Evolutionary conservation across 768 basidiomycete species (phyloP).

Genomic region (Dacryopinax primogenitus): DNA sequence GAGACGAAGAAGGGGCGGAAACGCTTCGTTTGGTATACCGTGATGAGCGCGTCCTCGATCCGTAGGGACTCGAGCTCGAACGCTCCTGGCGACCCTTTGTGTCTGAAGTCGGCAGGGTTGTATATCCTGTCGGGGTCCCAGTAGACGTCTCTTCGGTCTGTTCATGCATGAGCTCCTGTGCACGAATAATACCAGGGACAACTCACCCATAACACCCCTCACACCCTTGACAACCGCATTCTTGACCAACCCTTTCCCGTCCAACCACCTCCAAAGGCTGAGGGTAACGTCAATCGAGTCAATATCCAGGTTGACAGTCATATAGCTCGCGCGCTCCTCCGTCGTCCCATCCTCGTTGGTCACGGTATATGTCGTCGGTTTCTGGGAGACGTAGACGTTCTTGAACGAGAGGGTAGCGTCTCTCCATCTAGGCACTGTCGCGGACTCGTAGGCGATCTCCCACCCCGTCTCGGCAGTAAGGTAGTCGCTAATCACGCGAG

Average conservation of each 20-base stretch:
- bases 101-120: slow-evolving; percentile 70
- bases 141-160: slow-evolving; percentile 75
- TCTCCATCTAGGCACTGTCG: slow-evolving; percentile 96
- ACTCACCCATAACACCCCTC: slow-evolving; percentile 76
- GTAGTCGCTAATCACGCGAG: slow-evolving; percentile 79
- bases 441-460: slow-evolving; percentile 90
- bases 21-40: slow-evolving; percentile 82
- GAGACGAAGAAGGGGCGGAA: slow-evolving; percentile 88
- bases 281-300: slow-evolving; percentile 93
- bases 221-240: slow-evolving; percentile 90
- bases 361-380: slow-evolving; percentile 17
- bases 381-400: slow-evolving; percentile 85
- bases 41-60: slow-evolving; percentile 85
- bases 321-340: slow-evolving; percentile 43
- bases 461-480: slow-evolving; percentile 87
- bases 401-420: slow-evolving; percentile 92
- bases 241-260: slow-evolving; percentile 85
- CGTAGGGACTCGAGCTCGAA: slow-evolving; percentile 84
- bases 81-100: slow-evolving; percentile 59
- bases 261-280: slow-evolving; percentile 82
- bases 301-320: slow-evolving; percentile 85
- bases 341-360: slow-evolving; percentile 12
- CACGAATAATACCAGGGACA: neutral
- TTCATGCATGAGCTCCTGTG: neutral
- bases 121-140: slow-evolving; percentile 76